These are phyloP conservation scores for Prinsepia uniflora DNA, from an alignment of 306 rosid genomes.

Conservation along the genomic window DNA sequence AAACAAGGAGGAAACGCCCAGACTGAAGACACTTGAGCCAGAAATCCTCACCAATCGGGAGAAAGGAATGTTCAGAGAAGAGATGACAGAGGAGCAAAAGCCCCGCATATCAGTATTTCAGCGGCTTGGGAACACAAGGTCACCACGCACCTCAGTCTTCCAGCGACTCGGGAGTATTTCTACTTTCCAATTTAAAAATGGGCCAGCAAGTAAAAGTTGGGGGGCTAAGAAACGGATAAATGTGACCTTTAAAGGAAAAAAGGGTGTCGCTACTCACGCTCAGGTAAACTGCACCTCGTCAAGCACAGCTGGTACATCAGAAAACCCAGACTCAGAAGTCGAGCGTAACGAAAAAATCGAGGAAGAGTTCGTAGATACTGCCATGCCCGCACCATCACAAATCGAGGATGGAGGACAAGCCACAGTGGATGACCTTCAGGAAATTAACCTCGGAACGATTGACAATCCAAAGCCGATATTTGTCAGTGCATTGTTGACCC, in stretches of 20 bases:
- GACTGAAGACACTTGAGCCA: not conserved
- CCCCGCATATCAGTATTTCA: not conserved
- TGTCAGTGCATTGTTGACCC: too few relatives aligned
- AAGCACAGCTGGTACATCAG: too few relatives aligned
- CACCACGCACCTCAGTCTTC: too few relatives aligned
- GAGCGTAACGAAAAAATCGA: fast-evolving
- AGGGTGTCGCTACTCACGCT: not conserved
- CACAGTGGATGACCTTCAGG: not conserved
- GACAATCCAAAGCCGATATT: too few relatives aligned
- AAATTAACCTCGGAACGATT: not conserved
- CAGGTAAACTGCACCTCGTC: not conserved
- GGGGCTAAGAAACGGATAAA: too few relatives aligned
- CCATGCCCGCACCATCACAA: not conserved
- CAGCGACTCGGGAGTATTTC: not conserved
- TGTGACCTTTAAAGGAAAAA: too few relatives aligned
- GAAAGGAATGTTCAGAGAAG: too few relatives aligned
- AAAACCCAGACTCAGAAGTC: not conserved
- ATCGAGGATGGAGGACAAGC: not conserved
- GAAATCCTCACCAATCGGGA: not conserved
- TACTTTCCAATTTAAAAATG: too few relatives aligned
- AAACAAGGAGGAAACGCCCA: too few relatives aligned
- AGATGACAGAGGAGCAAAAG: fast-evolving
- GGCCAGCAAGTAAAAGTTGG: not conserved
- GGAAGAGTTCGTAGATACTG: not conserved
- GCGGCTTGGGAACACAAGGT: not conserved